Evolutionary conservation across 2,329 filamentous ascomycete genomes (phyloP).

Genomic region (Pseudopyricularia cyperi): DNA sequence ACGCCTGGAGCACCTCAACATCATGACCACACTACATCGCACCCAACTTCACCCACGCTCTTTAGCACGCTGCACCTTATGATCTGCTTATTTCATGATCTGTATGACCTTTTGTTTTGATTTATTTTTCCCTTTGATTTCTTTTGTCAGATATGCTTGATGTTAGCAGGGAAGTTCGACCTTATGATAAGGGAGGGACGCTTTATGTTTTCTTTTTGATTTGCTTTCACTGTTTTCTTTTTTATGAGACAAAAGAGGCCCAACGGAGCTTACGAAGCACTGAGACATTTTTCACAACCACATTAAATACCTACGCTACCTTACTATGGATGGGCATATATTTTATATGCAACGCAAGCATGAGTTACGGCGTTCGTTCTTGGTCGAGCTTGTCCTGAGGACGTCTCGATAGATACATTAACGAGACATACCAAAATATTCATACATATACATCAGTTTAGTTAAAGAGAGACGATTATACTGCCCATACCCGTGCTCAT

Average conservation of each 20-base stretch:
- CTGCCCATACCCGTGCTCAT: background rate
- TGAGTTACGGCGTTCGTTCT: background rate
- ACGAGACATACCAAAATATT: background rate
- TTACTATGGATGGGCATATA: background rate
- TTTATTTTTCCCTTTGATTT: slow-evolving; percentile 1
- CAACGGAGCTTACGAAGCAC: background rate
- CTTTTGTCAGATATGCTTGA: background rate
- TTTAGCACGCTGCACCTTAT: slow-evolving; percentile 1
- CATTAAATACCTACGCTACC: background rate
- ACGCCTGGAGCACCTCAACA: slow-evolving; percentile 7
- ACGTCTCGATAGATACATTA: background rate
- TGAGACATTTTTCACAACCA: background rate
- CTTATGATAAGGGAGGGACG: background rate
- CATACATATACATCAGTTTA: background rate
- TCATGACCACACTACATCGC: slow-evolving; percentile 9
- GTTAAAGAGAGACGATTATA: background rate
- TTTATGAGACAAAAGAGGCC: background rate
- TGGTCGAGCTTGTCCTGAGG: background rate
- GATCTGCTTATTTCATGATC: slow-evolving; percentile 20
- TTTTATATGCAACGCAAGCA: background rate
- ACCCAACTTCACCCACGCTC: slow-evolving; percentile 4
- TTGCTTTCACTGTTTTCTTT: background rate
- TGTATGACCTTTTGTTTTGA: slow-evolving; percentile 16
- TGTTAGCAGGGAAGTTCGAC: background rate
- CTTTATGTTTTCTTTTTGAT: slow-evolving; percentile 1